Evolutionary conservation across 495 filamentous ascomycete genomes (phyloP), one percentile per base, ranked within the genome.

Genomic region (Clavariopsis aquatica): DNA sequence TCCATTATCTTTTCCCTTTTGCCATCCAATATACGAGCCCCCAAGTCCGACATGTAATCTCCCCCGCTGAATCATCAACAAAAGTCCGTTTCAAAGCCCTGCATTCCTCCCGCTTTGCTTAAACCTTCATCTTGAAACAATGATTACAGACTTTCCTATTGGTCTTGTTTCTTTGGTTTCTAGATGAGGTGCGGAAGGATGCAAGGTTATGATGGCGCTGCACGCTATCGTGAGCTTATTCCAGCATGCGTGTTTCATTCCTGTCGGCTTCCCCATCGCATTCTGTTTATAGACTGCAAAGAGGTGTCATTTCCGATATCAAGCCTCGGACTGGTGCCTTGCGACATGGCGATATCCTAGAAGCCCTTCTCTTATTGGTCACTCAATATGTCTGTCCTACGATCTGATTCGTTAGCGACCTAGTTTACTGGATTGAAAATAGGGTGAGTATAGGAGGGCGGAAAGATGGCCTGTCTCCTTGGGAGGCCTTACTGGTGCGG

Each of bases 61-160:
- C 38, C 38, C 6, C 4, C 38, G 13, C 38, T 43, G 38, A 43
- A 43, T 43, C 38, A 43, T 43, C 38, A 43, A 2, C 38, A 43
- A n/a, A 43, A 43, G 38, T 43, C 38, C 38, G 38, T 43, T 43
- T 43, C 38, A 43, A 43, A 8, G 38, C 38, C 38, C 38, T 43
- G 38, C 6, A 9, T 43, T n/a, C 15, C 38, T 43, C 38, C 15
- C 8, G 8, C 38, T n/a, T 43, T 8, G 9, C 38, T 10, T 17
- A 7, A n/a, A 9, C 5, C 38, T 43, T n/a, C 13, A 7, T 10
- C 38, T 10, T 43, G 38, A 43, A 43, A 43, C 38, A n/a, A 8
- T 8, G 9, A 43, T 15, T 15, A 10, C 38, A 17, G 38, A 43
- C 38, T 43, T 43, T 2, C 8, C 38, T 43, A 43, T 43, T 43